Percentiles rank a stretch among this genome's conserved stretches.
Evolutionary conservation across 257 asterid species (phyloP).

Genomic region (Fraxinus americana): DNA sequence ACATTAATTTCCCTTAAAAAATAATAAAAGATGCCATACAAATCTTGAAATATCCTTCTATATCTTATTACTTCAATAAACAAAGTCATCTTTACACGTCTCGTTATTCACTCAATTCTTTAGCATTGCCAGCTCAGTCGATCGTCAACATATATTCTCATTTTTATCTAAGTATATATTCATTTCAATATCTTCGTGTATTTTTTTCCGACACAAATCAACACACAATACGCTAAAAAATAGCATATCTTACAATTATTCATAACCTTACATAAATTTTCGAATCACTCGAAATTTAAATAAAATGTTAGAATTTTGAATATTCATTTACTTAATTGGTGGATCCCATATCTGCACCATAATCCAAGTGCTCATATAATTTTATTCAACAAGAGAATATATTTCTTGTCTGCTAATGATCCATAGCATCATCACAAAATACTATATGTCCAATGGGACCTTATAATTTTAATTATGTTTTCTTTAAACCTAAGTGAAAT

Average conservation of each 20-base stretch:
- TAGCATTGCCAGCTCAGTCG: too few species aligned
- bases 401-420: conserved; percentile 17
- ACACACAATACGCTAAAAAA: too few species aligned
- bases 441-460: neutral
- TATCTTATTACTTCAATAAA: too few species aligned
- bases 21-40: neutral
- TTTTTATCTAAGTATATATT: neutral
- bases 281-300: neutral
- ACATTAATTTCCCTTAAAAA: too few species aligned
- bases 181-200: neutral
- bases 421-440: neutral
- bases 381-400: neutral
- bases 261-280: too few species aligned
- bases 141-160: neutral
- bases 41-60: too few species aligned
- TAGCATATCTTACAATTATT: too few species aligned
- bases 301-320: too few species aligned
- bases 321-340: neutral
- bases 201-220: too few species aligned
- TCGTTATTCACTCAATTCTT: neutral
- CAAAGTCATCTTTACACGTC: neutral
- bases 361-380: conserved; percentile 2
- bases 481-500: conserved; percentile 21
- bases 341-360: neutral
- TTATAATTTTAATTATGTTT: conserved; percentile 1